Base-by-base conservation (phyloP, 768 basidiomycete genomes). In the Phlegmacium glaucopus region DNA sequence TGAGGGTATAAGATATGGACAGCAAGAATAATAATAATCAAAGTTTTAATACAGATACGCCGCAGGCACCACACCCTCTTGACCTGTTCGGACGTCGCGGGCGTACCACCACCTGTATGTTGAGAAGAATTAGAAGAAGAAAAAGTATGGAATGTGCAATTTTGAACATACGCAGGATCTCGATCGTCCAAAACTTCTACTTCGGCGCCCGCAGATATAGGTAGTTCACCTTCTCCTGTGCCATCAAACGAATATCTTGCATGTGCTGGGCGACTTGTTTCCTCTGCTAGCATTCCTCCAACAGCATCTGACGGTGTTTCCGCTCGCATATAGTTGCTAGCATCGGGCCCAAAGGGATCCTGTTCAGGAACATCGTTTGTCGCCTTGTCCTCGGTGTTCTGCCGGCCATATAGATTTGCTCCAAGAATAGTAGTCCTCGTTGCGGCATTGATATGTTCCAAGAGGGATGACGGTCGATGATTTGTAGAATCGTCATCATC, bases 391-490 rank as follows among this genome's bases (percentile, higher is more conserved):
- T 85, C 83, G 3, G 63, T 50, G 45, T 61, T 69, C 49, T 70
- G 61, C 26, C 62, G 56, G 35, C 62, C 64, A 53, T 69, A 74
- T 0, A 74, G 69, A 47, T 51, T 66, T 6, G 72, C 67, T 26
- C 85, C 89, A 41, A 91, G 63, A 55, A 93, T 91, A 6, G 91
- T 90, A 0, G 80, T 85, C 30, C 90, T 79, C 2, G 91, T 93
- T 3, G 91, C 91, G 1, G 89, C 90, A 53, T 93, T 92, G 68
- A 95, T 91, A 56, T 94, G 90, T 44, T 88, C 90, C 3, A 95
- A 79, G 15, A 95, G 72, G 3, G 90, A 92, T 0, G 91, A 93
- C 1, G 92, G 92, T 6, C 90, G 80, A 56, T 90, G 89, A 45
- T 80, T 82, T 12, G 79, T 72, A 18, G 86, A 86, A 56, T 86